Evolutionary conservation across 2,329 filamentous ascomycete species (phyloP).

Genomic region (Beauveria sp.): DNA sequence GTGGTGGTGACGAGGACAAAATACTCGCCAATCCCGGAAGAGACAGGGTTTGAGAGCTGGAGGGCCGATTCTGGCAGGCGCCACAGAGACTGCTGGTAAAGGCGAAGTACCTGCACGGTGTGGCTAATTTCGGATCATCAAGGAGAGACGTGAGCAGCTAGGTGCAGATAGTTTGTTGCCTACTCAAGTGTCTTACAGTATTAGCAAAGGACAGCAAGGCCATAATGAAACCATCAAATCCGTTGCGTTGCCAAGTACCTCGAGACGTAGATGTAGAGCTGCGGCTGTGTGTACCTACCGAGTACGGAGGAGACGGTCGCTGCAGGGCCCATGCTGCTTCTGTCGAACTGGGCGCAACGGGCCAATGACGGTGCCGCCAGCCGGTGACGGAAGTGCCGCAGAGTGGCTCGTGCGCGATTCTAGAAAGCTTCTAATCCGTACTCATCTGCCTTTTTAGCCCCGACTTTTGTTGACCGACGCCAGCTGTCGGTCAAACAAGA

Average conservation of each 20-base stretch:
- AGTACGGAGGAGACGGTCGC: background rate
- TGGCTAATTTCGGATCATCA: too few relatives aligned
- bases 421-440: constrained; percentile 23
- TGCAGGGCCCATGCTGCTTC: background rate
- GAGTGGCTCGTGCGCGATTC: constrained; percentile 19
- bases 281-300: background rate
- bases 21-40: constrained; percentile 5
- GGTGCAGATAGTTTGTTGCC: too few relatives aligned
- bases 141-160: too few relatives aligned
- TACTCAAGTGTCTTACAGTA: too few relatives aligned
- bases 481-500: background rate
- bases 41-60: background rate
- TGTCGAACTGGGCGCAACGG: constrained; percentile 5
- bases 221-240: too few relatives aligned
- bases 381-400: constrained; percentile 11
- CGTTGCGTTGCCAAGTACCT: too few relatives aligned
- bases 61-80: background rate
- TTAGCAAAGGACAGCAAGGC: too few relatives aligned
- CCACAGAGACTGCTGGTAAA: background rate
- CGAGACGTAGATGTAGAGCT: background rate
- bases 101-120: background rate
- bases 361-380: constrained; percentile 1
- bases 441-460: constrained; percentile 8
- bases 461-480: constrained; percentile 2
- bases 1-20: background rate